Evolutionary conservation across 768 basidiomycete species (phyloP).

Genomic region (Boletus tomentosulus): DNA sequence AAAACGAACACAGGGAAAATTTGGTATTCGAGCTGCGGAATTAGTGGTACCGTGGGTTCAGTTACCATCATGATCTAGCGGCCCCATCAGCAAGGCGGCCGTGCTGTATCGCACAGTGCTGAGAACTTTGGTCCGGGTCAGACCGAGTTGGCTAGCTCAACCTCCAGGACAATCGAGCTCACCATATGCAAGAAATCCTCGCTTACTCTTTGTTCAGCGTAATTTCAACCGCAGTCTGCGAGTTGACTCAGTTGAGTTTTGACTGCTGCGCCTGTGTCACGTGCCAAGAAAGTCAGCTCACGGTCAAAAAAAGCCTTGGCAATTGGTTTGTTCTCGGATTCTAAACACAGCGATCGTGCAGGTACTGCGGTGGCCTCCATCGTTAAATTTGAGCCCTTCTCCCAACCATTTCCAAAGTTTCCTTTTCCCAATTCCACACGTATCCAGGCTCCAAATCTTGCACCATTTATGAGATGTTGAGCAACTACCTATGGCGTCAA

Average conservation of each 20-base stretch:
- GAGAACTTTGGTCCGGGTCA: too few species aligned
- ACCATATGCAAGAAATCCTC: too few species aligned
- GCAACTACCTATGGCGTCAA: conserved; percentile 30
- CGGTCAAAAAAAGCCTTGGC: conserved; percentile 3
- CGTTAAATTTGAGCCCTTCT: not conserved
- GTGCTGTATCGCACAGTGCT: too few species aligned
- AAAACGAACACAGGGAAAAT: too few species aligned
- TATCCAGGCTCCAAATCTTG: not conserved
- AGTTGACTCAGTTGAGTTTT: too few species aligned
- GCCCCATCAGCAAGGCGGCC: too few species aligned
- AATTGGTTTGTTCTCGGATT: conserved; percentile 1
- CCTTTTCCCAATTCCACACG: not conserved
- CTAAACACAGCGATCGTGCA: conserved; percentile 1
- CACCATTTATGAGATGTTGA: conserved; percentile 25
- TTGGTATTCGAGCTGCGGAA: too few species aligned
- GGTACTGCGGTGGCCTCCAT: not conserved
- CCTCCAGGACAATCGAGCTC: not conserved
- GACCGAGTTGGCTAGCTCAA: too few species aligned
- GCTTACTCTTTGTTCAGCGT: too few species aligned
- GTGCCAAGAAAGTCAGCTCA: conserved; percentile 15
- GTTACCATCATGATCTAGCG: too few species aligned
- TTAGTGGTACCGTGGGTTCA: too few species aligned
- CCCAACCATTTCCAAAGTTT: not conserved
- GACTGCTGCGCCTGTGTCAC: conserved; percentile 10
- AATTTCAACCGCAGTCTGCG: too few species aligned